Evolutionary conservation across 192 early-diverging fungal genomes (phyloP).

Genomic region (Umbelopsis isabellina): DNA sequence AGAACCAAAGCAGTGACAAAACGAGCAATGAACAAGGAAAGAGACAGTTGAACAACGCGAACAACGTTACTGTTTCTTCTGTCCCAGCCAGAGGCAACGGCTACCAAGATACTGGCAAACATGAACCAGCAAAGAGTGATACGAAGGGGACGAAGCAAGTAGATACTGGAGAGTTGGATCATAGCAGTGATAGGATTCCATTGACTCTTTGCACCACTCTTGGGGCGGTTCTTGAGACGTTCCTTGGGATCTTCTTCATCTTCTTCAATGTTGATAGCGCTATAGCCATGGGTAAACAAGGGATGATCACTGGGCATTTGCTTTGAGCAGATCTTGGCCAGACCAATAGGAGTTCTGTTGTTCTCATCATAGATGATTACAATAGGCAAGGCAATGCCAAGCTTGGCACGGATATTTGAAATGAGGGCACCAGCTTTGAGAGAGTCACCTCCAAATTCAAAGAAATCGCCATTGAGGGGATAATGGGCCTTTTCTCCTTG

Average conservation of each 20-base stretch:
- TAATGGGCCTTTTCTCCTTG: conserved; percentile 24
- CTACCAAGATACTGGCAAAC: conserved; percentile 28
- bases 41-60: conserved; percentile 19
- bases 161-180: conserved; percentile 29
- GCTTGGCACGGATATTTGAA: conserved; percentile 25
- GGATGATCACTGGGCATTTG: conserved; percentile 26
- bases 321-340: conserved; percentile 20
- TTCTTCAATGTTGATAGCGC: neutral
- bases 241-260: conserved; percentile 27
- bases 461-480: conserved; percentile 45
- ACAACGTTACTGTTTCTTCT: neutral
- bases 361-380: conserved; percentile 23
- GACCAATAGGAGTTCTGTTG: conserved; percentile 29
- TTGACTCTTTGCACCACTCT: conserved; percentile 23
- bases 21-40: conserved; percentile 19
- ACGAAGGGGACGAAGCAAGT: conserved; percentile 36
- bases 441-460: conserved; percentile 48
- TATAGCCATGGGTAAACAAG: conserved; percentile 24
- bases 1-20: conserved; percentile 27
- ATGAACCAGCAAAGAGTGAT: conserved; percentile 31
- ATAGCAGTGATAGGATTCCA: conserved; percentile 16
- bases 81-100: conserved; percentile 17
- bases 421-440: conserved; percentile 41
- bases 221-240: conserved; percentile 21
- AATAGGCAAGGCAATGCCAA: conserved; percentile 25